A percentile compares a stretch with the other conserved stretches of the same genome.
phyloP scores from a whole-genome alignment of 495 filamentous ascomycete genomes.

The Extremus antarcticus region DNA sequence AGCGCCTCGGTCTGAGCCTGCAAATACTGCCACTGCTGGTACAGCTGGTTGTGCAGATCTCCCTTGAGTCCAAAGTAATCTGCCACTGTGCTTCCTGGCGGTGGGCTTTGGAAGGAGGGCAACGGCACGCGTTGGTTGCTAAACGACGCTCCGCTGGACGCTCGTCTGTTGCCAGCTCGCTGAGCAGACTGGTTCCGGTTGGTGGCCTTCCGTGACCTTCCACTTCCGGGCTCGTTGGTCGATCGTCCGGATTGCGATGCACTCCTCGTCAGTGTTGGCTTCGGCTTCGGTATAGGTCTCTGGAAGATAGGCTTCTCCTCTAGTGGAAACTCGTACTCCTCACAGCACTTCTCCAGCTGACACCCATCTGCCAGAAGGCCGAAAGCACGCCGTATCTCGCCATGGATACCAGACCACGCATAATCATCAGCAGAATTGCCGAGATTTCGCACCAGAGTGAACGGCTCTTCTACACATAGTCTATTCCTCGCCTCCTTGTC shows the following conservation, averaged over 20 bases:
- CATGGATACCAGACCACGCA: slow-evolving; percentile 79
- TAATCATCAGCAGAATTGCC: slow-evolving; percentile 94
- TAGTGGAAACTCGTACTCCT: slow-evolving; percentile 72
- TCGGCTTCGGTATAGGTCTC: slow-evolving; percentile 53
- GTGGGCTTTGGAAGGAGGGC: slow-evolving; percentile 25
- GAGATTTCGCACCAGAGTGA: slow-evolving; percentile 85
- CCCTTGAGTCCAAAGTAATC: slow-evolving; percentile 26
- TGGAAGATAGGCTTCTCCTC: slow-evolving; percentile 72
- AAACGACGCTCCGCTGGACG: slow-evolving; percentile 31
- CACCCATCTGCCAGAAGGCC: slow-evolving; percentile 57
- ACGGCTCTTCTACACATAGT: slow-evolving; percentile 92
- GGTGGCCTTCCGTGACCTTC: slow-evolving; percentile 31
- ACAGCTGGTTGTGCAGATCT: slow-evolving; percentile 46
- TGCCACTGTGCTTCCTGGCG: slow-evolving; percentile 9
- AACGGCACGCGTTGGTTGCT: slow-evolving; percentile 20
- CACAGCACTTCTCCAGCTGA: slow-evolving; percentile 69
- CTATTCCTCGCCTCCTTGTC: slow-evolving; percentile 48
- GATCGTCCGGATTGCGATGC: slow-evolving; percentile 35
- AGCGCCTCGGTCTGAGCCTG: slow-evolving; percentile 56
- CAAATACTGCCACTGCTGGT: slow-evolving; percentile 52
- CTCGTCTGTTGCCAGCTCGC: slow-evolving; percentile 28
- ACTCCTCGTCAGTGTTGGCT: slow-evolving; percentile 47
- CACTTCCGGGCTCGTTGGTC: slow-evolving; percentile 6
- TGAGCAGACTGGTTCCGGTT: slow-evolving; percentile 28
- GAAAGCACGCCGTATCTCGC: slow-evolving; percentile 82